Conservation (phyloP, 192 early-diverging fungal genomes). For the Linderina pennispora region DNA sequence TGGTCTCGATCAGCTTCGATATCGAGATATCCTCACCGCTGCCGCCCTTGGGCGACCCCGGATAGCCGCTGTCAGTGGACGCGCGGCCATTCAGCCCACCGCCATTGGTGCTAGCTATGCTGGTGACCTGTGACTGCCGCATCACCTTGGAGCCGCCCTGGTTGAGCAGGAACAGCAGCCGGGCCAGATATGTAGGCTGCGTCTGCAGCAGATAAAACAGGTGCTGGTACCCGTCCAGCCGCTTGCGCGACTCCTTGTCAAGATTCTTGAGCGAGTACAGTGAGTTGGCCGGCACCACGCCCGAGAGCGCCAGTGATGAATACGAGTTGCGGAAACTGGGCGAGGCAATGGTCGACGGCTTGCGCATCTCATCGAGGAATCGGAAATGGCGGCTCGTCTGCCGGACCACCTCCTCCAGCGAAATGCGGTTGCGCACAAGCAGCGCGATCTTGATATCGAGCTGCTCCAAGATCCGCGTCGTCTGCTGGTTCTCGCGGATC, state of each 20-base stretch:
- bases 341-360: slow-evolving; percentile 23
- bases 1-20: slow-evolving; percentile 78
- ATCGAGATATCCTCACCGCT: slow-evolving; percentile 37
- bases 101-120: slow-evolving; percentile 1
- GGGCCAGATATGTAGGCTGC: slow-evolving; percentile 85
- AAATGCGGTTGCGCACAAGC: slow-evolving; percentile 90
- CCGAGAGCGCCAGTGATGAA: slow-evolving; percentile 10
- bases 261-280: slow-evolving; percentile 65
- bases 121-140: slow-evolving; percentile 31
- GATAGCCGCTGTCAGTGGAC: neutral
- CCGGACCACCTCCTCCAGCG: slow-evolving; percentile 87
- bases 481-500: slow-evolving; percentile 84
- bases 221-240: slow-evolving; percentile 82
- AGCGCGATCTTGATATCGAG: slow-evolving; percentile 96
- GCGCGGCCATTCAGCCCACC: slow-evolving; percentile 28
- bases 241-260: slow-evolving; percentile 80
- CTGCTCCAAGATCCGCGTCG: slow-evolving; percentile 72
- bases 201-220: slow-evolving; percentile 97
- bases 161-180: slow-evolving; percentile 82
- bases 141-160: slow-evolving; percentile 59
- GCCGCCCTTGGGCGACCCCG: slow-evolving; percentile 1
- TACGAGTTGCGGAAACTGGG: slow-evolving; percentile 19
- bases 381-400: slow-evolving; percentile 47
- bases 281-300: slow-evolving; percentile 14
- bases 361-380: slow-evolving; percentile 44